phyloP scores from a whole-genome alignment of 352 stramenopile species.

The Globisporangium uncinulatum region DNA sequence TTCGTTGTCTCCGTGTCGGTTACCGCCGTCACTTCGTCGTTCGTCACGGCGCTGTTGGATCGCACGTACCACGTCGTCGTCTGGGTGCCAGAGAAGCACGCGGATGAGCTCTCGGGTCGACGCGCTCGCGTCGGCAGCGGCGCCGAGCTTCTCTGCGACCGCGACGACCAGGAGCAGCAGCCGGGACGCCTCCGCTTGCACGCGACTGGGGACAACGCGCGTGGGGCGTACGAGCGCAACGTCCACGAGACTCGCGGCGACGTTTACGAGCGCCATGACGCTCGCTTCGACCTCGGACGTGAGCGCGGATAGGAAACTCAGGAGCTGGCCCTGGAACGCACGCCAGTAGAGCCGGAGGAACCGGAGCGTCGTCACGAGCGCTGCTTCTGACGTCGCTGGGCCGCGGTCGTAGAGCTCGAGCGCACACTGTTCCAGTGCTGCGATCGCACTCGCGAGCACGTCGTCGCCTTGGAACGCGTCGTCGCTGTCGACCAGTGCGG shows the following conservation, averaged over 20 bases:
- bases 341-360: slow-evolving; percentile 51
- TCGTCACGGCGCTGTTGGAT: slow-evolving; percentile 21
- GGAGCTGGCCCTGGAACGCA: slow-evolving; percentile 52
- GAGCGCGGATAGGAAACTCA: slow-evolving; percentile 18
- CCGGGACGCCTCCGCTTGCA: slow-evolving; percentile 17
- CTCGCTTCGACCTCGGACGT: slow-evolving; percentile 31
- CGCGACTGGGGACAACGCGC: slow-evolving; percentile 8
- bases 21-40: background rate
- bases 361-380: slow-evolving; percentile 17
- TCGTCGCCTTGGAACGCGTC: slow-evolving; percentile 24
- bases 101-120: slow-evolving; percentile 12
- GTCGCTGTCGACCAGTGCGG: slow-evolving; percentile 5
- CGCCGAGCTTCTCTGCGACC: slow-evolving; percentile 26
- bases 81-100: slow-evolving; percentile 33
- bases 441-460: slow-evolving; percentile 20
- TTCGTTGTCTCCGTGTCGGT: too few relatives aligned
- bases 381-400: background rate
- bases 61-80: slow-evolving; percentile 34
- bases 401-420: slow-evolving; percentile 9
- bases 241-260: slow-evolving; percentile 28
- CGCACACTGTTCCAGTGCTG: slow-evolving; percentile 24
- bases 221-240: slow-evolving; percentile 2
- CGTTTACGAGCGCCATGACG: slow-evolving; percentile 33
- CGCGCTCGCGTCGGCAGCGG: background rate
- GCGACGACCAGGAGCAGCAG: slow-evolving; percentile 29